Conservation (phyloP, 2,329 filamentous ascomycete species). For the Claviceps digitariae region DNA sequence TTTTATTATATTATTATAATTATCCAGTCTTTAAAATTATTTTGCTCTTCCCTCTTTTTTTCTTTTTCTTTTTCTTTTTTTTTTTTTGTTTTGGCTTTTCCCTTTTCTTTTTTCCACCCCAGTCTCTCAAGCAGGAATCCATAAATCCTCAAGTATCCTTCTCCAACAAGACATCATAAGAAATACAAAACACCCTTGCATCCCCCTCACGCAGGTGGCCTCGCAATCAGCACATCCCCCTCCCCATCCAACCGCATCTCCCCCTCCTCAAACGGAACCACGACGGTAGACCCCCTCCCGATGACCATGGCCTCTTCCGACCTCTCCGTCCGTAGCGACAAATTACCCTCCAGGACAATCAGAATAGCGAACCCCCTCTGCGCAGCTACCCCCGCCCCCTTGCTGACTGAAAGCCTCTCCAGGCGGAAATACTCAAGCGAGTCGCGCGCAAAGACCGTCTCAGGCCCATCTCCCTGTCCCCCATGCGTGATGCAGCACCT, state of each 20-base stretch:
- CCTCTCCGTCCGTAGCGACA: not conserved
- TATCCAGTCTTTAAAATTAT: too few species aligned
- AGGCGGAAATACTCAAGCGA: constrained; percentile 9
- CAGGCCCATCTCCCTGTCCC: not conserved
- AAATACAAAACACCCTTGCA: too few species aligned
- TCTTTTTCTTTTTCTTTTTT: too few species aligned
- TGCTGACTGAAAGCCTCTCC: constrained; percentile 5
- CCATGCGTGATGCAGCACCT: constrained; percentile 2
- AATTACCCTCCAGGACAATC: not conserved
- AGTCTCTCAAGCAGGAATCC: too few species aligned
- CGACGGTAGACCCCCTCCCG: constrained; percentile 7
- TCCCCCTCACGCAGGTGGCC: not conserved
- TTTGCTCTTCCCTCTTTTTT: too few species aligned
- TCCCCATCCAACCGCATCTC: constrained; percentile 6
- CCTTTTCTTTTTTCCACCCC: too few species aligned
- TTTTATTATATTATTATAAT: too few species aligned
- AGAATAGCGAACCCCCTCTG: not conserved
- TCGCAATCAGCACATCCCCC: constrained; percentile 8
- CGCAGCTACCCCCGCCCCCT: not conserved
- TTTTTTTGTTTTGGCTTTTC: too few species aligned
- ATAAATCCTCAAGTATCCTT: too few species aligned
- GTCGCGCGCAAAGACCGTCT: constrained; percentile 3
- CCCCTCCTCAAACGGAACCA: constrained; percentile 8
- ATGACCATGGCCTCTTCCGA: not conserved
- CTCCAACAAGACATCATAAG: too few species aligned